Evolutionary conservation across 371 early-diverging fungal species (phyloP).

Genomic region (Apophysomyces trapeziformis): DNA sequence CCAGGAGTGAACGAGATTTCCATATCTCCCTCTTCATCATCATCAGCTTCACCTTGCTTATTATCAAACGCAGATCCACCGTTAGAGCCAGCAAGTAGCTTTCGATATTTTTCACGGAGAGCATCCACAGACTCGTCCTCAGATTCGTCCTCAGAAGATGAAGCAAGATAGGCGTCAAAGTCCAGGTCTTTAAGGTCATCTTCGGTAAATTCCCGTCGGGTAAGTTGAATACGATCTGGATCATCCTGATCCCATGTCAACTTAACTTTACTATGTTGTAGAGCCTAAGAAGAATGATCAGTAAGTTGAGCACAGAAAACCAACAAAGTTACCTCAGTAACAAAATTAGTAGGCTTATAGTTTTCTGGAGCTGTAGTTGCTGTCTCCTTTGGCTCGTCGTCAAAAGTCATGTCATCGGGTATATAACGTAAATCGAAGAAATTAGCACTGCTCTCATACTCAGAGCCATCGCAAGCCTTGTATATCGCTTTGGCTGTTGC

Average conservation of each 20-base stretch:
- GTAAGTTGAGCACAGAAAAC: background rate
- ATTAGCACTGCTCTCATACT: conserved; percentile 93
- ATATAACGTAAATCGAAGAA: conserved; percentile 97
- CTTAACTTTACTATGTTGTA: conserved; percentile 92
- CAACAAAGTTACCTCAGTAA: conserved; percentile 61
- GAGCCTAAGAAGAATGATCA: conserved; percentile 53
- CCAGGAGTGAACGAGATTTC: conserved; percentile 97
- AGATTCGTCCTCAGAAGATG: conserved; percentile 61
- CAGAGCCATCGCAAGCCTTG: conserved; percentile 89
- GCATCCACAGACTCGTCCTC: conserved; percentile 57
- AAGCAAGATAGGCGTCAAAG: conserved; percentile 89
- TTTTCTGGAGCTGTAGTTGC: conserved; percentile 77
- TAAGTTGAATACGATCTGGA: conserved; percentile 78
- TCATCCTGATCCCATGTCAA: conserved; percentile 98
- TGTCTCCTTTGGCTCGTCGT: conserved; percentile 72
- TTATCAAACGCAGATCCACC: conserved; percentile 40
- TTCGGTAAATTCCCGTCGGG: conserved; percentile 82
- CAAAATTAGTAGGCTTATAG: conserved; percentile 81
- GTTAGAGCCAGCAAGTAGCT: conserved; percentile 55
- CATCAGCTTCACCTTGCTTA: conserved; percentile 52
- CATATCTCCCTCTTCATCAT: conserved; percentile 79
- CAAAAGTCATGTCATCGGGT: conserved; percentile 91
- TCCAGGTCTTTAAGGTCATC: conserved; percentile 92
- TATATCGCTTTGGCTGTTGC: conserved; percentile 86
- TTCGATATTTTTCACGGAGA: conserved; percentile 66